These are phyloP conservation scores for Phytophthora pluvialis DNA, from an alignment of 352 stramenopile genomes.

Conservation along the genomic window DNA sequence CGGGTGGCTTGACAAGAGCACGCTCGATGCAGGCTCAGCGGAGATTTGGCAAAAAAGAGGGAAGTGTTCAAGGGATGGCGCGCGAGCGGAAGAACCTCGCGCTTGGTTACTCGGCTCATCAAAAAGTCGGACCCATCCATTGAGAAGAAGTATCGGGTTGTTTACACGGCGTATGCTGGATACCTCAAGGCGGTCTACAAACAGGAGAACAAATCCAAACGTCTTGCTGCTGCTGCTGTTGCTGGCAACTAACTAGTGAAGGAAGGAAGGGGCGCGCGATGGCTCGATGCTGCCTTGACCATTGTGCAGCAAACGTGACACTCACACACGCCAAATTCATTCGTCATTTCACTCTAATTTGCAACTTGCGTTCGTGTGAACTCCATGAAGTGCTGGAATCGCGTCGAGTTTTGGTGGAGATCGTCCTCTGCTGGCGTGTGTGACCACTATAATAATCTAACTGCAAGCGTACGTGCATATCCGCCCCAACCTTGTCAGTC, in stretches of 20 bases:
- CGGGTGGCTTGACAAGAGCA: neutral
- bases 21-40: neutral
- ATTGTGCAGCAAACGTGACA: neutral
- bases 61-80: neutral
- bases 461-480: no score
- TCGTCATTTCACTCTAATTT: no score
- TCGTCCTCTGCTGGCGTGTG: no score
- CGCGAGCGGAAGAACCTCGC: neutral
- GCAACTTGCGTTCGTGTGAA: no score
- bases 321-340: no score
- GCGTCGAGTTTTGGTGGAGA: no score
- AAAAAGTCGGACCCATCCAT: neutral
- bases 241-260: neutral
- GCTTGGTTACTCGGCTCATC: neutral
- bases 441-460: no score
- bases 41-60: neutral
- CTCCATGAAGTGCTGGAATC: no score
- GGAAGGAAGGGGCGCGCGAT: neutral
- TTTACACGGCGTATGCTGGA: neutral
- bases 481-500: no score
- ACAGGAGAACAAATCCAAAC: neutral
- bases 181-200: neutral
- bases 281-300: neutral
- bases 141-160: constrained; percentile 1
- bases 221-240: neutral